Base-by-base conservation (phyloP, 2,329 filamentous ascomycete genomes). In the Stromatinia cepivora region DNA sequence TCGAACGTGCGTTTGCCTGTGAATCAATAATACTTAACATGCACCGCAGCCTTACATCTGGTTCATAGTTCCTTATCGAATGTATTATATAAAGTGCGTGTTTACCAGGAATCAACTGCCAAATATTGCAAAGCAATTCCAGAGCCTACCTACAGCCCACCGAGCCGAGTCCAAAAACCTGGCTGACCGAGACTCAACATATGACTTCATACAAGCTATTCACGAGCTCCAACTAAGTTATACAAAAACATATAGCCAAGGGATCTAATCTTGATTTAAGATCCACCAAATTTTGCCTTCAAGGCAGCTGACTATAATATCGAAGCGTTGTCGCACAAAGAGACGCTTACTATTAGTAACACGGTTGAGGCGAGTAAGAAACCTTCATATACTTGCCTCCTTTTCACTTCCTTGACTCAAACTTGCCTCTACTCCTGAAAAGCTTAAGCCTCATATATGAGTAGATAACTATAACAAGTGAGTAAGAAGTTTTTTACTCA, bases 401-500 rank as follows among this genome's bases (percentile, higher is more conserved):
- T 50, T 25, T 50, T 28, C 59, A n/a, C 20, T 5, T 36, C 4
- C 46, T 52, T 4, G n/a, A 20, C 11, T 36, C 42, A 6, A 39
- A 25, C 2, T 8, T 28, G n/a, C n/a, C 31, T 36, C 45, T 39
- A n/a, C 13, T 52, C 25, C n/a, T 52, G 42, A 25, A 63, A 20
- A 8, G 10, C n/a, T 25, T 28, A 13, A 15, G 7, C 31, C 28
- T 13, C 46, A 39, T 11, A 4, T 13, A 34, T 28, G 31, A 25
- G 31, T 63, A 36, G 31, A 63, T 39, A 11, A 13, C 15, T 20
- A 52, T 17, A 46, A 46, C 8, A 46, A 15, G 17, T 15, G 39
- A 61, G 58, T 63, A 52, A 63, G 61, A 63, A 63, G 61, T 63
- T 8, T 63, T 52, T 63, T 28, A 13, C 61, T 63, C 31, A 39